Evolutionary conservation across 495 filamentous ascomycete species (phyloP).

Genomic region (Neurospora sp.): DNA sequence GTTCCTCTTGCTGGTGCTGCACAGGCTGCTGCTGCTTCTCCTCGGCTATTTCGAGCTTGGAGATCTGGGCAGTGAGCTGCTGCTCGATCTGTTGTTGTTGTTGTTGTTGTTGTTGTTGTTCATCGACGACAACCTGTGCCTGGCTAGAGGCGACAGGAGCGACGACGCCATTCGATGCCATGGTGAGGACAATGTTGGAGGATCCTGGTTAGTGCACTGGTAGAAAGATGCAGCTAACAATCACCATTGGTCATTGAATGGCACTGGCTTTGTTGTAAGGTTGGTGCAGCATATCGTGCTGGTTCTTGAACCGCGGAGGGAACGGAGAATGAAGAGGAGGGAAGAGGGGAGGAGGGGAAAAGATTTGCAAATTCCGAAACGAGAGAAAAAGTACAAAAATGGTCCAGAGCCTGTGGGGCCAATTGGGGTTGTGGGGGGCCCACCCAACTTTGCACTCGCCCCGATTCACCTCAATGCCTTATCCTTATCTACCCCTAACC

Average conservation of each 20-base stretch:
- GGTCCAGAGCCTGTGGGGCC: neutral
- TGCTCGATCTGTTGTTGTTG: neutral
- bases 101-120: neutral
- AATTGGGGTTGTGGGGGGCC: neutral
- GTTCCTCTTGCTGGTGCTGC: slow-evolving; percentile 1
- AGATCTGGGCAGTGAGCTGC: slow-evolving; percentile 18
- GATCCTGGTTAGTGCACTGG: slow-evolving; percentile 10
- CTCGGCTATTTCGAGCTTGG: slow-evolving; percentile 19
- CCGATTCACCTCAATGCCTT: neutral
- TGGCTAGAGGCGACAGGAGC: slow-evolving; percentile 1
- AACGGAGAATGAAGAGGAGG: slow-evolving; percentile 4
- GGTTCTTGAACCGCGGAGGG: slow-evolving; percentile 4
- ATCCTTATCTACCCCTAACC: neutral
- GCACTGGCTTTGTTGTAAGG: slow-evolving; percentile 12
- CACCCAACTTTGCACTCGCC: neutral
- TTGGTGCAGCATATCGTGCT: slow-evolving; percentile 12
- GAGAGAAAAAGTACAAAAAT: slow-evolving; percentile 6
- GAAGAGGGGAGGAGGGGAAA: neutral
- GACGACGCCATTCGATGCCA: slow-evolving; percentile 10
- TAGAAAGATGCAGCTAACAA: slow-evolving; percentile 15
- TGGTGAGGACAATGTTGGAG: slow-evolving; percentile 3
- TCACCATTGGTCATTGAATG: slow-evolving; percentile 17
- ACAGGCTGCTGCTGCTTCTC: slow-evolving; percentile 5
- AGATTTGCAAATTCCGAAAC: slow-evolving; percentile 3
- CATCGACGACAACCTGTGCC: neutral